Percentiles rank a stretch among this genome's conserved stretches.
phyloP scores from a whole-genome alignment of 2,329 filamentous ascomycete species.

The Blumeria graminis region DNA sequence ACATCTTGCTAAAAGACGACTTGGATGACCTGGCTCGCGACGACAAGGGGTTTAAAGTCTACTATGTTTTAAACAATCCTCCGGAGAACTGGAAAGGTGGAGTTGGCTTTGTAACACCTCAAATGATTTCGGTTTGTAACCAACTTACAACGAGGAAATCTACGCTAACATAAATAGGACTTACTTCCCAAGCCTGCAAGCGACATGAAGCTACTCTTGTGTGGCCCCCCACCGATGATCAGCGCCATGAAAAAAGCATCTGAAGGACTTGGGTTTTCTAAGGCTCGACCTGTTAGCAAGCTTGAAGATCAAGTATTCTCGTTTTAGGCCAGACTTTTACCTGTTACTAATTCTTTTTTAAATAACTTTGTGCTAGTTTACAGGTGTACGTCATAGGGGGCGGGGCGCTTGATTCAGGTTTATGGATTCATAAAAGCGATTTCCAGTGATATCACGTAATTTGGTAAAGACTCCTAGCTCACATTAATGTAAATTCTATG shows the following conservation, averaged over 20 bases:
- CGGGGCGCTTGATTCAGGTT: too few species aligned
- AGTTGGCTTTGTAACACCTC: conserved; percentile 79
- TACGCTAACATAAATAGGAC: conserved; percentile 26
- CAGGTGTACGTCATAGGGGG: too few species aligned
- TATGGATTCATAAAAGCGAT: too few species aligned
- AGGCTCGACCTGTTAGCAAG: conserved; percentile 89
- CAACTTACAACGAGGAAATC: neutral
- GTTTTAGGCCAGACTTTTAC: conserved; percentile 31
- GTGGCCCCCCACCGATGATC: conserved; percentile 91
- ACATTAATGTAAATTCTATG: too few species aligned
- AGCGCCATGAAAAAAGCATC: conserved; percentile 92
- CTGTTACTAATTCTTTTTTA: too few species aligned
- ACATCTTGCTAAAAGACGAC: conserved; percentile 84
- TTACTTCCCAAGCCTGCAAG: conserved; percentile 57
- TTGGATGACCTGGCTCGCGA: conserved; percentile 55
- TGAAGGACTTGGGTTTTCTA: conserved; percentile 70
- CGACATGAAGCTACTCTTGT: conserved; percentile 85
- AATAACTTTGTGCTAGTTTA: too few species aligned
- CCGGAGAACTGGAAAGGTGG: conserved; percentile 79
- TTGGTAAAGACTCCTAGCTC: too few species aligned
- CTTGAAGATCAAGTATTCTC: conserved; percentile 94
- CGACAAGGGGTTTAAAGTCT: conserved; percentile 61
- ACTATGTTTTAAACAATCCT: conserved; percentile 94
- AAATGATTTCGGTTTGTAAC: conserved; percentile 64
- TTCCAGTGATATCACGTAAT: too few species aligned